Percentiles rank a stretch among this genome's conserved stretches.
These are phyloP conservation scores for Medicago ruthenica DNA, from an alignment of 306 rosid species.

Conservation along the genomic window DNA sequence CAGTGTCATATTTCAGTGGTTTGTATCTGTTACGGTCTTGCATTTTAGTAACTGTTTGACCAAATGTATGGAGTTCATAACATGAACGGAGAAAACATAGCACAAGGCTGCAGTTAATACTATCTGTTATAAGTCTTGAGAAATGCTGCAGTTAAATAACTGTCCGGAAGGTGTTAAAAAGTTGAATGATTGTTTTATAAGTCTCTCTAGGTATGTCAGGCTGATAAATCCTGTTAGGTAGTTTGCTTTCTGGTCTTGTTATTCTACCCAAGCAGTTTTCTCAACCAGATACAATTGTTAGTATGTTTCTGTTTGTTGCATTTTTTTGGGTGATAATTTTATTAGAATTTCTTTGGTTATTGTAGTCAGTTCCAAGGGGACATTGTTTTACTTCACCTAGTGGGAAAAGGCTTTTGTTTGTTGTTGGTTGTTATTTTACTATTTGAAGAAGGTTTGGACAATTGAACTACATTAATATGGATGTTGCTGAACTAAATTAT, in stretches of 20 bases:
- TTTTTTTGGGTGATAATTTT: background rate
- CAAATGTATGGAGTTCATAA: no score
- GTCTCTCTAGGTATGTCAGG: slow-evolving; percentile 3
- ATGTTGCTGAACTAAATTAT: no score
- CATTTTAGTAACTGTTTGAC: no score
- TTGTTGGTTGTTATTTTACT: background rate
- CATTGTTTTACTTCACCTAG: background rate
- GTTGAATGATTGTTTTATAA: background rate
- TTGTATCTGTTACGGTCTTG: no score
- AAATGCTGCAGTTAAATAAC: no score
- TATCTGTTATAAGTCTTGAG: no score
- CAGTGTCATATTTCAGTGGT: no score
- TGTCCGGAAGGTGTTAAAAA: background rate
- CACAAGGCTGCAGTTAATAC: no score
- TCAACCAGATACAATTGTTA: no score
- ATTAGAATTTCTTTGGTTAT: background rate
- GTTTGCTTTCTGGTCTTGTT: background rate
- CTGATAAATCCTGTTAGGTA: background rate
- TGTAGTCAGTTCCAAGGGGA: background rate
- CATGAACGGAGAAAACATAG: no score
- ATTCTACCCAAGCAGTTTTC: no score
- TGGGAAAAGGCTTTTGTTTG: background rate
- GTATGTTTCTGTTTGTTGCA: no score
- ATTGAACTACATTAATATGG: slow-evolving; percentile 19
- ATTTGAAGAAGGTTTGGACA: background rate